Conservation (phyloP, 73 alveolate species). For the Tetrahymena elliotti region DNA sequence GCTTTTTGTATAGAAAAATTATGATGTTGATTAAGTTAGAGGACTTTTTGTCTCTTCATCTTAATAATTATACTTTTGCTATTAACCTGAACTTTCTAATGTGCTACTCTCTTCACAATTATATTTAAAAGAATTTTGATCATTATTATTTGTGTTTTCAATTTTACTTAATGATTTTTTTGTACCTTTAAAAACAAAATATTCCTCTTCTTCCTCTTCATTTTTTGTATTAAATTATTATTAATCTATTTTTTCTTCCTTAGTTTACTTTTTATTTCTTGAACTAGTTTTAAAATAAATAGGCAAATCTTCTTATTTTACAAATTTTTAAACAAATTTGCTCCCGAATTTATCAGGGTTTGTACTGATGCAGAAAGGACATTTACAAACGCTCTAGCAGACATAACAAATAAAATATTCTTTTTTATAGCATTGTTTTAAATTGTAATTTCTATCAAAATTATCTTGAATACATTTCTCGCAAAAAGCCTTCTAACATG, state of each 20-base stretch:
- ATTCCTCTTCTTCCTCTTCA: background rate
- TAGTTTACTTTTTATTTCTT: no score
- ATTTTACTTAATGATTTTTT: background rate
- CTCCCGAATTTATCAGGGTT: background rate
- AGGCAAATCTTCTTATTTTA: background rate
- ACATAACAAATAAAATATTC: background rate
- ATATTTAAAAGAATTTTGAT: background rate
- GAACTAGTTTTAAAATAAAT: background rate
- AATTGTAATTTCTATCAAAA: background rate
- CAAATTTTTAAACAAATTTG: background rate
- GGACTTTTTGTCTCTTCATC: background rate
- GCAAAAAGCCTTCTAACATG: background rate
- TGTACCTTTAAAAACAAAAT: background rate
- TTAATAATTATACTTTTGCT: background rate
- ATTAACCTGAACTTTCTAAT: background rate
- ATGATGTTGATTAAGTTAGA: background rate
- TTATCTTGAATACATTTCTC: background rate
- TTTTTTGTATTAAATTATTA: no score
- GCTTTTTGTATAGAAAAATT: background rate
- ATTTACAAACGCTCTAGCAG: background rate
- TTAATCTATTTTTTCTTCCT: background rate
- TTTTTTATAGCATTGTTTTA: background rate
- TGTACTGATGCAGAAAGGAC: background rate
- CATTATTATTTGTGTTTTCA: background rate
- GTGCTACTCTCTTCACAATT: background rate